Base-by-base conservation (phyloP, 2,329 filamentous ascomycete genomes). In the Ophiognomonia clavigignenti-juglandacearum region DNA sequence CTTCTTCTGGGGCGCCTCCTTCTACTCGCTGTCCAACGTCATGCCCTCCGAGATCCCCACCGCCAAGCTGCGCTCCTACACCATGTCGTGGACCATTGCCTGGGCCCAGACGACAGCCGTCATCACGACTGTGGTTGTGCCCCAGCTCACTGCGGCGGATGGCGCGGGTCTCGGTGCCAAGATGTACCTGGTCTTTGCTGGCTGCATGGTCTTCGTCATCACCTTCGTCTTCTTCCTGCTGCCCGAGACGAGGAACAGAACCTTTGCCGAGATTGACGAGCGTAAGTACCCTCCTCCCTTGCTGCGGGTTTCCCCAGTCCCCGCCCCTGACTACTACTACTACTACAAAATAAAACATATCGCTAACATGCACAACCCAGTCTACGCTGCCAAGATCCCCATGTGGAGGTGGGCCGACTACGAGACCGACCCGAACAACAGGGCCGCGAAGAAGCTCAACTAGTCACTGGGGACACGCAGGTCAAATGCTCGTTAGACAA, bases 111-210 rank as follows among this genome's bases (percentile, higher is more conserved):
- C 59, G 11, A 67, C 64, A 6, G 64, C 64, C 3, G 62, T 67
- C 13, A 64, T 67, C 31, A 66, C 64, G n/a, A 67, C 64, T 4
- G 59, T 67, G 13, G 64, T 58, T 3, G 62, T 66, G 10, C 64
- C 64, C 2, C 63, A 59, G 52, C 39, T 67, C 39, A 65, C 43
- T 23, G 47, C 42, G 11, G 48, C 49, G 7, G 51, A 53, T 22
- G 50, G 42, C 10, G 50, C 47, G 11, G 48, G 48, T 14, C 47
- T 52, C 10, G 50, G 50, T 22, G 50, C 50, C 16, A 50, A 47
- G 36, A 50, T 47, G 32, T 45, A 45, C 24, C 42, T 49, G 22
- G 35, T 50, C 24, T 50, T 47, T 32, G 48, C 43, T n/a, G 48
- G 48, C 5, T 50, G 48, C 22, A 50, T 50, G 43, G 24, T 43